A percentile compares a stretch with the other conserved stretches of the same genome.
Conservation (phyloP, 2,329 filamentous ascomycete species). For the Berkeleyomyces rouxiae region DNA sequence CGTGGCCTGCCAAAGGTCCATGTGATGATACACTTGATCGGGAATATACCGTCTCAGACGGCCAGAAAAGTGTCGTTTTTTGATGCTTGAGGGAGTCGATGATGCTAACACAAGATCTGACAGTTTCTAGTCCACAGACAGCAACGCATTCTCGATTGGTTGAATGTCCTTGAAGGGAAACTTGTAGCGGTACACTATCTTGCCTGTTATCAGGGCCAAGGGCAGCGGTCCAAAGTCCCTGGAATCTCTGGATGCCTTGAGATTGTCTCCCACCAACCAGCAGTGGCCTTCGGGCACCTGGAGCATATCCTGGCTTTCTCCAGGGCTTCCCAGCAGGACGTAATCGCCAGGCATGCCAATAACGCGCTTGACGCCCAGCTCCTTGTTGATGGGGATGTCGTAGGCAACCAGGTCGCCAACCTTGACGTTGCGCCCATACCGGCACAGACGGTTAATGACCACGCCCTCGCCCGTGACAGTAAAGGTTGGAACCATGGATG, state of each 20-base stretch:
- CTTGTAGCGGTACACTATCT: slow-evolving; percentile 48
- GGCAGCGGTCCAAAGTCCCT: slow-evolving; percentile 75
- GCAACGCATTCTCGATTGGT: slow-evolving; percentile 32
- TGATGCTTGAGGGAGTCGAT: no score
- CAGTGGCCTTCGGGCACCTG: slow-evolving; percentile 85
- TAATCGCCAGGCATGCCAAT: slow-evolving; percentile 62
- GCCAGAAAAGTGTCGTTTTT: no score
- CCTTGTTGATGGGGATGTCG: slow-evolving; percentile 47
- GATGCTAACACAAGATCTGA: no score
- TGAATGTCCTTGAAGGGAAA: slow-evolving; percentile 27
- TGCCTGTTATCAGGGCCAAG: slow-evolving; percentile 67
- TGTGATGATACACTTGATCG: no score
- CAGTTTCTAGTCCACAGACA: slow-evolving; percentile 16
- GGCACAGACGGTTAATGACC: slow-evolving; percentile 49
- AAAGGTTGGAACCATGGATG: slow-evolving; percentile 84
- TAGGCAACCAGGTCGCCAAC: slow-evolving; percentile 81
- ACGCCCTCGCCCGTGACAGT: slow-evolving; percentile 49
- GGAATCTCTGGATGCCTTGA: slow-evolving; percentile 71
- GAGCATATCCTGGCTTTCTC: slow-evolving; percentile 16
- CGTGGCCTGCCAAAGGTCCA: no score
- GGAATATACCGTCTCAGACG: no score
- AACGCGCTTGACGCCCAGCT: slow-evolving; percentile 61
- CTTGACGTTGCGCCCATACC: slow-evolving; percentile 43
- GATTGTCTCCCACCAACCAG: slow-evolving; percentile 79
- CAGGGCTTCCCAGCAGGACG: slow-evolving; percentile 48